Conservation (phyloP, 1,284 basidiomycete species). For the Tilletiopsis washingtonensis region DNA sequence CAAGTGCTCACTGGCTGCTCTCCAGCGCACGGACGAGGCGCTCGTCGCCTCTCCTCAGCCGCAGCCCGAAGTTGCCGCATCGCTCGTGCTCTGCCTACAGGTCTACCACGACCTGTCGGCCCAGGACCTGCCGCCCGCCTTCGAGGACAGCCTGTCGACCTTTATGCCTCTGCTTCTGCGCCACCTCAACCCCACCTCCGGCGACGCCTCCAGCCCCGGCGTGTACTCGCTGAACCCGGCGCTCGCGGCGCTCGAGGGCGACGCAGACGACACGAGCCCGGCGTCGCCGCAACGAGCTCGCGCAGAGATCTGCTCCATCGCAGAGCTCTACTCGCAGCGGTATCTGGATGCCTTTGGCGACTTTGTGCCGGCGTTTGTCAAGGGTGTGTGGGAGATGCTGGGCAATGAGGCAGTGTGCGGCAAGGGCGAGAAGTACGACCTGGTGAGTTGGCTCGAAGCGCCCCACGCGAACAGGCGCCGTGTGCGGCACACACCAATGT, state of each 20-base stretch:
- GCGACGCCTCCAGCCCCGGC: background rate
- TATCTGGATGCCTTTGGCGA: slow-evolving; percentile 74
- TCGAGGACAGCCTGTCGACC: slow-evolving; percentile 73
- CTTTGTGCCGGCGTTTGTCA: slow-evolving; percentile 73
- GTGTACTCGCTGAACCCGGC: slow-evolving; percentile 35
- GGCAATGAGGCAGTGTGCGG: slow-evolving; percentile 53
- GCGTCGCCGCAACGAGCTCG: slow-evolving; percentile 79
- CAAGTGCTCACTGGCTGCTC: background rate
- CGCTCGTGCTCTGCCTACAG: slow-evolving; percentile 62
- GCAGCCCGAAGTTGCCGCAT: too few species aligned
- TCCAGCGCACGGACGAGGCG: slow-evolving; percentile 51
- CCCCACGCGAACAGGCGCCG: too few species aligned
- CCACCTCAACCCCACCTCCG: slow-evolving; percentile 11
- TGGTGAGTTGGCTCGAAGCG: slow-evolving; percentile 58
- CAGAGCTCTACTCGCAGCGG: slow-evolving; percentile 83
- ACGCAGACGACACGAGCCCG: slow-evolving; percentile 69
- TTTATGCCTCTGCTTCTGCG: slow-evolving; percentile 32
- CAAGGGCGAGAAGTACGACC: slow-evolving; percentile 62
- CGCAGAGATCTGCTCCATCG: slow-evolving; percentile 81
- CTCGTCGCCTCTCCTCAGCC: too few species aligned
- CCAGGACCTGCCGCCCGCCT: slow-evolving; percentile 87
- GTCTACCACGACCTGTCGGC: slow-evolving; percentile 90
- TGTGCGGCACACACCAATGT: too few species aligned
- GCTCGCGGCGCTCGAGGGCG: slow-evolving; percentile 21
- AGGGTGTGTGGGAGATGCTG: slow-evolving; percentile 82